Base-by-base conservation (phyloP, 768 basidiomycete genomes). In the Lentinula boryana region DNA sequence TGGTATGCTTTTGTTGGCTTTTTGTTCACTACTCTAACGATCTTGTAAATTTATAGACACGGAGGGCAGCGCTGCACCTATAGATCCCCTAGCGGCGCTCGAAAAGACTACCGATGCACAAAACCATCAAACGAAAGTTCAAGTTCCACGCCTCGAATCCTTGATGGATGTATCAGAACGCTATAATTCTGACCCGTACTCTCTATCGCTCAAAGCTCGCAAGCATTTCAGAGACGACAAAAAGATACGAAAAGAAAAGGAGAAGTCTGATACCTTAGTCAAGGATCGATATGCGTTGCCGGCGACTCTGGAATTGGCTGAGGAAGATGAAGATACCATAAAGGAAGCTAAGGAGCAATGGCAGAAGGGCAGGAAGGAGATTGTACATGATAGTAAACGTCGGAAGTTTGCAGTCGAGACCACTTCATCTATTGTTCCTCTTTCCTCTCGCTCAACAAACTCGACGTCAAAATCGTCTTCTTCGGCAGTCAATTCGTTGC, bases 101-200 rank as follows among this genome's bases (percentile, higher is more conserved):
- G 97, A 98, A 70, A 97, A 98, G 75, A 88, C 89, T 2, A 87
- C 90, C 2, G 86, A 83, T 15, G 86, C 89, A 0, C 87, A 93
- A 68, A 84, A 86, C 49, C 78, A 83, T 63, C 76, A 86, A 63
- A 87, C 84, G 33, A 85, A 87, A 62, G 86, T 92, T 3, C 88
- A 88, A 63, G 82, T 85, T 46, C 89, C 93, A 4, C 88, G 95
- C 3, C 76, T 99, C 23, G 89, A 93, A 66, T 84, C 87, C 1
- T 77, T 99, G 33, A 86, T 93, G 66, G 75, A 80, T 31, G 78
- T 86, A 3, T 93, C 94, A 3, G 87, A 92, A 63, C 86, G 84
- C 41, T 86, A 85, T 67, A 91, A 91, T 65, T 72, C 84, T 2
- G 97, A 99, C 74, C 97, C 97, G 0, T 98, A 96, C 67, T 63